These are phyloP conservation scores for Cubamyces lactineus DNA, from an alignment of 768 basidiomycete species.

Conservation along the genomic window DNA sequence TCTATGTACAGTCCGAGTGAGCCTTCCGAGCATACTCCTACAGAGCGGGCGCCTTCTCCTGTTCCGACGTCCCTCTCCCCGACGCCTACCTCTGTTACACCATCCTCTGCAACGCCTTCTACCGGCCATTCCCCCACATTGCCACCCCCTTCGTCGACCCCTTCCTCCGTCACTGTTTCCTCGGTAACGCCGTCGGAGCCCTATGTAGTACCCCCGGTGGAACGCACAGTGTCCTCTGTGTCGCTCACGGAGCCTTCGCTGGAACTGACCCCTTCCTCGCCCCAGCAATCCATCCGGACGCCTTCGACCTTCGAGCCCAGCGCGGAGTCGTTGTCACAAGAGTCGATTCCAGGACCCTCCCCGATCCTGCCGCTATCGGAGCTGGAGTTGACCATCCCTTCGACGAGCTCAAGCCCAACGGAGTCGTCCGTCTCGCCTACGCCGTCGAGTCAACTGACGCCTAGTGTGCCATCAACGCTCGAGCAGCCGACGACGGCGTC, in stretches of 20 bases:
- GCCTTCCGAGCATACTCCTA: constrained; percentile 20
- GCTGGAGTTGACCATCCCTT: constrained; percentile 37
- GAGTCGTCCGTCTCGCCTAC: constrained; percentile 44
- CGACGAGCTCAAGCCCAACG: constrained; percentile 46
- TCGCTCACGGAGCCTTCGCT: constrained; percentile 33
- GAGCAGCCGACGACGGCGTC: constrained; percentile 40
- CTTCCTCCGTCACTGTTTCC: too few species aligned
- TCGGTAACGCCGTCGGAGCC: too few species aligned
- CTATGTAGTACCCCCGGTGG: too few species aligned
- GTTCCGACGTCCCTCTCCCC: neutral
- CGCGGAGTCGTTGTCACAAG: constrained; percentile 1
- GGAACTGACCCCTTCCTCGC: constrained; percentile 28
- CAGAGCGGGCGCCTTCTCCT: constrained; percentile 16
- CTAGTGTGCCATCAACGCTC: constrained; percentile 28
- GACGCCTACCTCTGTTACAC: neutral
- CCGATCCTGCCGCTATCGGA: constrained; percentile 34
- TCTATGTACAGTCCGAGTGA: constrained; percentile 36
- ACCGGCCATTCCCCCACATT: too few species aligned
- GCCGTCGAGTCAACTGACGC: constrained; percentile 31
- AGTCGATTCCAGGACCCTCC: constrained; percentile 33
- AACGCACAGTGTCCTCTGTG: neutral
- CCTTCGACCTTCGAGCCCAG: constrained; percentile 16
- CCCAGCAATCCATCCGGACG: constrained; percentile 29
- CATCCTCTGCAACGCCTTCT: neutral
- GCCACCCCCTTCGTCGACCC: too few species aligned